Percentiles rank a stretch among this genome's conserved stretches.
Evolutionary conservation across 1,284 basidiomycete species (phyloP).

Genomic region (Malassezia vespertilionis): DNA sequence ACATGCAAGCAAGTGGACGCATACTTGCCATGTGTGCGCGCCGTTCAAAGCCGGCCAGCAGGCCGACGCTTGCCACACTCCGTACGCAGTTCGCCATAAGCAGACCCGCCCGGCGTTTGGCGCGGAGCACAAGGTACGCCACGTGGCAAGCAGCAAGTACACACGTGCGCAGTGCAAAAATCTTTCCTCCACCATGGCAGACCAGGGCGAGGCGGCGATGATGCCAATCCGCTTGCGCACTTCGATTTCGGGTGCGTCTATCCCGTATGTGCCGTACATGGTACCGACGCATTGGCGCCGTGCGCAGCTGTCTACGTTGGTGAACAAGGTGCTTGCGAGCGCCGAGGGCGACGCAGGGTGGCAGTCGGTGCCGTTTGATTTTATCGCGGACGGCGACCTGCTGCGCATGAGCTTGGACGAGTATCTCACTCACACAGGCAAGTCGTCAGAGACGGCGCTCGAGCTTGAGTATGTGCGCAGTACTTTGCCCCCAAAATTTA

Average conservation of each 20-base stretch:
- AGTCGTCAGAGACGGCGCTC: conserved; percentile 66
- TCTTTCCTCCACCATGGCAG: conserved; percentile 3
- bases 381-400: conserved; percentile 72
- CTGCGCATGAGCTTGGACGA: conserved; percentile 63
- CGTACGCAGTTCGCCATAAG: conserved; percentile 1
- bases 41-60: not conserved
- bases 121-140: too few species aligned
- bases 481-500: conserved; percentile 73
- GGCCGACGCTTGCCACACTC: conserved; percentile 5
- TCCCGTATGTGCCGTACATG: conserved; percentile 61
- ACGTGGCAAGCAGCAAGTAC: not conserved
- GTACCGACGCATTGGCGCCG: conserved; percentile 81
- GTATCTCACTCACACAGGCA: conserved; percentile 65
- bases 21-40: too few species aligned
- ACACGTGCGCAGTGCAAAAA: conserved; percentile 1
- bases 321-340: conserved; percentile 81
- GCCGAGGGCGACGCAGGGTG: conserved; percentile 23
- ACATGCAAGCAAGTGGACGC: too few species aligned
- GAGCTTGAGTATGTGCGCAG: conserved; percentile 90
- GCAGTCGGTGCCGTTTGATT: conserved; percentile 77
- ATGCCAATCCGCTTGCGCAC: conserved; percentile 18
- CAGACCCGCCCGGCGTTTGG: too few species aligned
- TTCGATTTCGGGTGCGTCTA: conserved; percentile 14
- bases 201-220: conserved; percentile 8
- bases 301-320: conserved; percentile 91